phyloP scores from a whole-genome alignment of 192 early-diverging fungal genomes.

The Podila clonocystis region DNA sequence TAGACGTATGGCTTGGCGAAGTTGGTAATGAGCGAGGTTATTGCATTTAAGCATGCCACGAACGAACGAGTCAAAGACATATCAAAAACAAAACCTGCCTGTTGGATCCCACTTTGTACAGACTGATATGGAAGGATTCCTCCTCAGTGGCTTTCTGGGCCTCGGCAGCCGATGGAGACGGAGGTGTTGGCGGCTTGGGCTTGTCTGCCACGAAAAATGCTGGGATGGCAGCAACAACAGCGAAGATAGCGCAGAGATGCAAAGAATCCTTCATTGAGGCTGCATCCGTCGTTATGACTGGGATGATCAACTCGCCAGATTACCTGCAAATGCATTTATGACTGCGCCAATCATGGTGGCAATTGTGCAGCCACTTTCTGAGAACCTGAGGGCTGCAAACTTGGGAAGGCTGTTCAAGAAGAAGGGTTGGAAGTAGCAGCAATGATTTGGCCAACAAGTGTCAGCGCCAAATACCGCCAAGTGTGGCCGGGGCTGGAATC shows the following conservation, averaged over 20 bases:
- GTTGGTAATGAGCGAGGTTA: slow-evolving; percentile 57
- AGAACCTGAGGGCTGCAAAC: slow-evolving; percentile 66
- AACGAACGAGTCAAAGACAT: slow-evolving; percentile 57
- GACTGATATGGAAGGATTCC: slow-evolving; percentile 47
- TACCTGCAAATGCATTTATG: slow-evolving; percentile 58
- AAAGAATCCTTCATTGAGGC: slow-evolving; percentile 41
- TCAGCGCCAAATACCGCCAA: slow-evolving; percentile 52
- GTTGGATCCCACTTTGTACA: slow-evolving; percentile 53
- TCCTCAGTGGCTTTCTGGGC: slow-evolving; percentile 32
- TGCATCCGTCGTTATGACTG: slow-evolving; percentile 50
- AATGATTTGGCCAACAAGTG: slow-evolving; percentile 60
- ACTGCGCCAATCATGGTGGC: slow-evolving; percentile 61
- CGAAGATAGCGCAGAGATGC: slow-evolving; percentile 53
- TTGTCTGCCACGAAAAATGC: slow-evolving; percentile 53
- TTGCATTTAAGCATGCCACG: slow-evolving; percentile 58
- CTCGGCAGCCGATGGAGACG: slow-evolving; percentile 58
- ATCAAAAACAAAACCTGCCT: slow-evolving; percentile 56
- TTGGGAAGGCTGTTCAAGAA: slow-evolving; percentile 64
- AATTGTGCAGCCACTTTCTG: slow-evolving; percentile 54
- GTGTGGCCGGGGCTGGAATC: slow-evolving; percentile 18
- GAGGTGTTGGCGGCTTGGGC: slow-evolving; percentile 58
- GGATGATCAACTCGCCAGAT: slow-evolving; percentile 61
- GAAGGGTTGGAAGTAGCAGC: slow-evolving; percentile 62
- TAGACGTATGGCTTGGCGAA: slow-evolving; percentile 59
- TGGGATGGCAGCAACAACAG: slow-evolving; percentile 50